Conservation (phyloP, 1,139 yeast species). For the Komagataea norvegica region DNA sequence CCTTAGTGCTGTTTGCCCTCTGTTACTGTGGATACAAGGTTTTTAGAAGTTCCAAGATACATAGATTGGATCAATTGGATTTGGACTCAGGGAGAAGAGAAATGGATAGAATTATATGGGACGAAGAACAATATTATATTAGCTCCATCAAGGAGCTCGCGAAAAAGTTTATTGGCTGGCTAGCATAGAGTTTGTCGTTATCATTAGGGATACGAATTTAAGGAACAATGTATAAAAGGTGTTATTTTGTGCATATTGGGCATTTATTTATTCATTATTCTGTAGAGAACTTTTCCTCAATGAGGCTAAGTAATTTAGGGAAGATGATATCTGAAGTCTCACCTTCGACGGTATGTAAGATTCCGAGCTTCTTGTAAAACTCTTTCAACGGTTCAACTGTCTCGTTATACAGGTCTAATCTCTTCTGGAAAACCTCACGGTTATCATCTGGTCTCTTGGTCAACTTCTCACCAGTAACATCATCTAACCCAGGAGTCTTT, state of each 20-base stretch:
- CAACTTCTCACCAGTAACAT: conserved; percentile 82
- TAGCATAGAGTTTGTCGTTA: too few relatives aligned
- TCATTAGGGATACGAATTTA: too few relatives aligned
- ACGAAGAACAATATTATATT: conserved; percentile 45
- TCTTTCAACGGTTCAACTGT: conserved; percentile 61
- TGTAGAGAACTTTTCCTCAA: conserved; percentile 27
- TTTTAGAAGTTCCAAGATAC: conserved; percentile 44
- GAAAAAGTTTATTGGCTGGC: conserved; percentile 23
- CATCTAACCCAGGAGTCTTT: conserved; percentile 72
- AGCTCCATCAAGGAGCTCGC: conserved; percentile 30
- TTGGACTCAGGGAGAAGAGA: conserved; percentile 77
- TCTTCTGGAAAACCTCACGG: conserved; percentile 57
- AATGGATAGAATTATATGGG: conserved; percentile 65
- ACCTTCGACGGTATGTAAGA: conserved; percentile 60
- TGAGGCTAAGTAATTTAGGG: conserved; percentile 55
- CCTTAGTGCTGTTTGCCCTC: conserved; percentile 48
- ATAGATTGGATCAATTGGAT: conserved; percentile 64
- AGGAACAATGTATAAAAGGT: neutral
- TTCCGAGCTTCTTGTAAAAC: conserved; percentile 49
- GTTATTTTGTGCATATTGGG: neutral
- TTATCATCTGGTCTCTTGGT: conserved; percentile 79
- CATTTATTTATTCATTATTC: neutral
- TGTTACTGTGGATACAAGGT: conserved; percentile 55
- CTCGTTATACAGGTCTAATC: conserved; percentile 59
- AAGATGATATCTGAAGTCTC: conserved; percentile 79